Evolutionary conservation across 2,329 filamentous ascomycete species (phyloP), one percentile per base, ranked within the genome.

Genomic region (Ampelomyces quisqualis): DNA sequence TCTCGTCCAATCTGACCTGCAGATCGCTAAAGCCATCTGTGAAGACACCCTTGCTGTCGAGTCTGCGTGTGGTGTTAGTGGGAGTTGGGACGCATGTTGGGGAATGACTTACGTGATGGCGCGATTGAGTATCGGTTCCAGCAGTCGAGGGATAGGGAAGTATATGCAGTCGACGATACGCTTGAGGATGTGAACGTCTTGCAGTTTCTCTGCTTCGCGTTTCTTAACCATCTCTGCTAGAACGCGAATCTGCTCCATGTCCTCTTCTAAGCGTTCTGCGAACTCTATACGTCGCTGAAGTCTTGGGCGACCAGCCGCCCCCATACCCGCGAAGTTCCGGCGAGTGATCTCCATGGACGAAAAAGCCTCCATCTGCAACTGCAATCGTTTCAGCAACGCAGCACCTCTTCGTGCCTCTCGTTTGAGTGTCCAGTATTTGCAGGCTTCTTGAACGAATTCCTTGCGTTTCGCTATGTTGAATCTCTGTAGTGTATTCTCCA

Each of bases 361-460:
- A 68, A 97, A 98, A 0, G 89, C 88, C 68, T 97, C 91, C 78
- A 96, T 86, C 67, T 96, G 90, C 42, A 97, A 73, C 66, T 98
- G 93, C 14, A 98, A 77, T 23, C 93, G 83, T 71, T 97, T 97
- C 45, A 98, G 78, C 40, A 98, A 76, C 3, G 93, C 89, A 20
- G 93, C 93, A 32, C 93, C 93, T 43, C 93, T 80, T 22, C 93
- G 83, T 47, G 91, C 88, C 68, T 98, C 93, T 40, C 93, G 82
- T 72, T 98, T 98, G 49, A 98, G 70, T 0, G 93, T 97, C 93
- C 93, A 98, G 70, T 97, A 98, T 56, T 89, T 90, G 72, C 91
- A 97, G 2, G 88, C 88, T 67, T 96, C 91, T 42, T 89, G 85
- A 2, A 94, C 84, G 65, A 89, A 98, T 46, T 96, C 90, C 63